These are phyloP conservation scores for Fraxinus ornus DNA, from an alignment of 305 asterid genomes.

Conservation along the genomic window DNA sequence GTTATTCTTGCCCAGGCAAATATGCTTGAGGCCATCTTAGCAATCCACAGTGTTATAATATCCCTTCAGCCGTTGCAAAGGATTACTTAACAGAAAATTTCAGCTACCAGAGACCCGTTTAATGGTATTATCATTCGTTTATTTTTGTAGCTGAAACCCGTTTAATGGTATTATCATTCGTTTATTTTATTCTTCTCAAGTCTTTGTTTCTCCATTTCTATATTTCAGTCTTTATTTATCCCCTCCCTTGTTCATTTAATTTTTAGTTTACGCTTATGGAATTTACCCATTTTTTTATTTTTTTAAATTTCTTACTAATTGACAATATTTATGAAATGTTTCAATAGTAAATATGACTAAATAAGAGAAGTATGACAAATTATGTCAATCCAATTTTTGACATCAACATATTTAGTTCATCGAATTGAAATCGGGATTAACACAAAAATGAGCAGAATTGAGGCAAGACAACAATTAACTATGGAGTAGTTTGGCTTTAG, in stretches of 20 bases:
- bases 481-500: conserved; percentile 42
- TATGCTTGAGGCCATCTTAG: neutral
- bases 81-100: neutral
- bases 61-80: neutral
- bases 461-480: conserved; percentile 7
- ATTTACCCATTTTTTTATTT: neutral
- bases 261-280: neutral
- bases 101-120: neutral
- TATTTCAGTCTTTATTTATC: neutral
- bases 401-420: neutral
- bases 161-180: neutral
- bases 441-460: neutral
- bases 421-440: neutral
- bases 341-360: neutral
- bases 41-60: neutral
- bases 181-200: neutral
- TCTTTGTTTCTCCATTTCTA: neutral
- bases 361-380: neutral
- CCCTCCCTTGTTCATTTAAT: neutral
- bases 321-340: neutral
- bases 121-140: neutral
- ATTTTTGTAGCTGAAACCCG: too few species aligned
- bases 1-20: conserved; percentile 11
- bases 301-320: neutral
- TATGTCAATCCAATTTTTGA: neutral